These are phyloP conservation scores for Pinus taeda DNA, from an alignment of 75 land plant genomes.

Conservation along the genomic window DNA sequence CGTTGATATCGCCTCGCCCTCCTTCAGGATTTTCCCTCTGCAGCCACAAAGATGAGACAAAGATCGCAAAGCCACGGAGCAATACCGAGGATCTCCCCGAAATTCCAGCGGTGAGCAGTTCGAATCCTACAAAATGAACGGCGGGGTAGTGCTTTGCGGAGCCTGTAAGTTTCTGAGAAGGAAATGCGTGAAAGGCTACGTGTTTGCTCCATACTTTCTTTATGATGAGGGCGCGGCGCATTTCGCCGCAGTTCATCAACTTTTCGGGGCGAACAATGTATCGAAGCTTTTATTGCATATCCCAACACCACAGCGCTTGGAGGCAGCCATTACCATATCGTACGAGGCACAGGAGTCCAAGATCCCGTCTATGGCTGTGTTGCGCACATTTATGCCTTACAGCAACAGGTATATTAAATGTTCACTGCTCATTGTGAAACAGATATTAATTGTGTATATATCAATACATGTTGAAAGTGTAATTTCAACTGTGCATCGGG, in stretches of 20 bases:
- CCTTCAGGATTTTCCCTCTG: too few species aligned
- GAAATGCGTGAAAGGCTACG: slow-evolving; percentile 82
- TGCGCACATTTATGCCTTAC: slow-evolving; percentile 61
- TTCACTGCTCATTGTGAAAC: slow-evolving; percentile 60
- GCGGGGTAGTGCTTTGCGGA: too few species aligned
- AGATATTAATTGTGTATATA: slow-evolving; percentile 60
- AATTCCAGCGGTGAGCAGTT: too few species aligned
- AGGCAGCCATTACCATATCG: slow-evolving; percentile 39
- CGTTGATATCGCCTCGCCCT: too few species aligned
- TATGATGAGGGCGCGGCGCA: slow-evolving; percentile 91
- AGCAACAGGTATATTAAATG: slow-evolving; percentile 67
- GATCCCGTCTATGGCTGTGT: slow-evolving; percentile 66
- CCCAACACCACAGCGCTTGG: slow-evolving; percentile 72
- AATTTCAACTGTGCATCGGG: too few species aligned
- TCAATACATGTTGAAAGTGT: too few species aligned
- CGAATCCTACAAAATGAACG: too few species aligned
- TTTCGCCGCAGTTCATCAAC: slow-evolving; percentile 94
- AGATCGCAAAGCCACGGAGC: too few species aligned
- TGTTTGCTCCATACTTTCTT: slow-evolving; percentile 92
- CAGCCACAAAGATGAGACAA: too few species aligned
- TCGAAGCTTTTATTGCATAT: slow-evolving; percentile 73
- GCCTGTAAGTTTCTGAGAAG: slow-evolving; percentile 5
- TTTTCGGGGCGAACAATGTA: slow-evolving; percentile 95
- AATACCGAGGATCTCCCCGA: too few species aligned
- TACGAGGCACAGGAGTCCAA: slow-evolving; percentile 71